Base-by-base conservation (phyloP, 768 basidiomycete species). In the Xerocomellus amylosporus region DNA sequence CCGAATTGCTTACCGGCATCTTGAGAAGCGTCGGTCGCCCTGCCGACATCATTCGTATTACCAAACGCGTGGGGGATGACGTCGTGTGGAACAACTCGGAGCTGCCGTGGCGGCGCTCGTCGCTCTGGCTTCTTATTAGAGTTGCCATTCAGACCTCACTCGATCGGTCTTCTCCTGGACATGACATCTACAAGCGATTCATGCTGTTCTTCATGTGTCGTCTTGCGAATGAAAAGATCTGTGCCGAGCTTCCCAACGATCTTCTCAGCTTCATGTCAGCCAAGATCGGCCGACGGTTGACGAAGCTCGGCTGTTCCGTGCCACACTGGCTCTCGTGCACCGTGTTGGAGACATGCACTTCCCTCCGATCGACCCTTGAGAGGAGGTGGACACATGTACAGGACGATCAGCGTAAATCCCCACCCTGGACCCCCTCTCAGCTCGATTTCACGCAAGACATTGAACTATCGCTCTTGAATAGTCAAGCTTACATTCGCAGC, bases 51-150 rank as follows among this genome's bases (percentile, higher is more conserved):
- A 31, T 30, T 37, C 60, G 68, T 5, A 71, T 77, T 20, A 58
- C 50, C 13, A 83, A 83, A 60, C 75, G 77, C 8, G 66, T 80
- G 0, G 70, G 68, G 7, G 80, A 82, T 46, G 77, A 82, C 26
- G 75, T 80, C 3, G 65, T 77, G 2, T 78, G 78, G 75, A 38
- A 69, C 5, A 51, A 67, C 20, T 66, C 75, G 2, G 49, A 58
- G 28, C 65, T 71, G 13, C 50, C 82, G 70, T 83, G 81, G 81
- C 67, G 82, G 26, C 71, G 81, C 22, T 78, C 79, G 9, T 66
- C 78, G 1, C 65, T 79, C 12, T 83, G 81, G 80, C 73, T 81
- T 5, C 60, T 79, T 12, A 62, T 79, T 30, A 76, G 80, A 9
- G 76, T 83, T 5, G 70, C 72, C 1, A 57, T 79, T 24, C 79